Percentiles rank a stretch among this genome's conserved stretches.
These are phyloP conservation scores for Rubus idaeus DNA, from an alignment of 306 rosid species.

Conservation along the genomic window DNA sequence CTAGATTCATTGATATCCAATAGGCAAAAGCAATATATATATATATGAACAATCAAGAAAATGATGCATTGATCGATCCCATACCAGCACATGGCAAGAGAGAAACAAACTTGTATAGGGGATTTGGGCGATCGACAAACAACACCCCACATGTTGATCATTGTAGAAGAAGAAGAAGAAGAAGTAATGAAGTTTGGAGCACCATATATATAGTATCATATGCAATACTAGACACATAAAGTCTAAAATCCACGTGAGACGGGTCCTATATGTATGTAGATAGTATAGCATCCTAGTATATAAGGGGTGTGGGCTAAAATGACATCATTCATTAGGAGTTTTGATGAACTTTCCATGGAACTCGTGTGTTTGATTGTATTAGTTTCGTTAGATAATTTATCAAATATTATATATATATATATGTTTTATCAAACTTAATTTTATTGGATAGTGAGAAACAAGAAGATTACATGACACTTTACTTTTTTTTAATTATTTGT, in stretches of 20 bases:
- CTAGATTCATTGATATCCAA: background rate
- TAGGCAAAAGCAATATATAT: background rate
- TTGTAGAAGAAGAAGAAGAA: background rate
- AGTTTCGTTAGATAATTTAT: too few relatives aligned
- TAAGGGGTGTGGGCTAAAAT: slow-evolving; percentile 6
- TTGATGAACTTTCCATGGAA: too few relatives aligned
- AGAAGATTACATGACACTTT: too few relatives aligned
- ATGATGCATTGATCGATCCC: background rate
- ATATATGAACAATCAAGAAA: background rate
- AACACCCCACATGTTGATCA: slow-evolving; percentile 28
- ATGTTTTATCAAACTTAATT: too few relatives aligned
- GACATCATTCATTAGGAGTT: background rate
- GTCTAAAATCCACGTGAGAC: background rate
- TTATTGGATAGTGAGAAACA: too few relatives aligned
- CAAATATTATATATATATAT: too few relatives aligned
- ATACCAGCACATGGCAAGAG: slow-evolving; percentile 5
- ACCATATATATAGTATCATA: background rate
- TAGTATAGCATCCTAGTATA: slow-evolving; percentile 3
- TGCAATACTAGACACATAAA: background rate
- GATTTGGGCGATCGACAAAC: background rate
- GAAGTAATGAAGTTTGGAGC: background rate
- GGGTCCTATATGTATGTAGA: slow-evolving; percentile 8
- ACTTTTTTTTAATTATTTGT: too few relatives aligned
- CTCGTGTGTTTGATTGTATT: too few relatives aligned
- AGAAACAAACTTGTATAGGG: background rate